Base-by-base conservation (phyloP, 2,329 filamentous ascomycete genomes). In the Beauveria pseudobassiana region DNA sequence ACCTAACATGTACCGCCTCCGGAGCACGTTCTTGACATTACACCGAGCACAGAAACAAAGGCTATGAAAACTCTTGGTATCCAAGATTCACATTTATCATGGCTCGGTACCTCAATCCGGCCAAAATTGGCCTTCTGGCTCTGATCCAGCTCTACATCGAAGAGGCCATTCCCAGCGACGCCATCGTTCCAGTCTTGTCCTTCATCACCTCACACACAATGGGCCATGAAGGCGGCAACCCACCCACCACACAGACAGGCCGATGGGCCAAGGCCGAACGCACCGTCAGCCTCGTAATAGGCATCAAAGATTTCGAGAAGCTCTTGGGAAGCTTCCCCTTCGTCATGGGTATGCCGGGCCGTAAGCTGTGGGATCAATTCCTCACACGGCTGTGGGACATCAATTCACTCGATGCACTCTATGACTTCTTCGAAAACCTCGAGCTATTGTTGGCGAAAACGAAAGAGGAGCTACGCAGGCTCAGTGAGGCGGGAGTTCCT, bases 351-450 rank as follows among this genome's bases (percentile, higher is more conserved):
- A 76, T 91, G 62, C 89, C 91, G 0, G 91, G 91, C 3, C 83
- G 89, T 53, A 88, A 84, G n/a, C 76, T 97, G n/a, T 95, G 93
- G 86, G 92, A 98, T 70, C 78, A 89, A 2, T 90, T 97, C 62
- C 81, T 98, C 14, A 83, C 85, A 61, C 88, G 87, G 65, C 77
- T 98, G 26, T 98, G 95, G 93, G 81, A 82, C 18, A 85, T 98
- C 66, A 86, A 93, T 70, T 93, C 89, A 22, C 82, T 96, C 12
- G 85, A 98, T 74, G 84, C 87, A 0, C 76, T 98, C n/a, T 86
- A 93, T 69, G 78, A 80, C 2, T 93, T 96, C 72, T 90, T 96
- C 69, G 81, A 82, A 34, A 77, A 77, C 24, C 79, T 89, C 18
- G 74, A 78, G 5, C 73, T 75, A 26, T 75, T 90, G 38, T 74